Percentiles rank a stretch among this genome's conserved stretches.
These are phyloP conservation scores for Kodamaea arcana DNA, from an alignment of 1,139 yeast species.

Conservation along the genomic window DNA sequence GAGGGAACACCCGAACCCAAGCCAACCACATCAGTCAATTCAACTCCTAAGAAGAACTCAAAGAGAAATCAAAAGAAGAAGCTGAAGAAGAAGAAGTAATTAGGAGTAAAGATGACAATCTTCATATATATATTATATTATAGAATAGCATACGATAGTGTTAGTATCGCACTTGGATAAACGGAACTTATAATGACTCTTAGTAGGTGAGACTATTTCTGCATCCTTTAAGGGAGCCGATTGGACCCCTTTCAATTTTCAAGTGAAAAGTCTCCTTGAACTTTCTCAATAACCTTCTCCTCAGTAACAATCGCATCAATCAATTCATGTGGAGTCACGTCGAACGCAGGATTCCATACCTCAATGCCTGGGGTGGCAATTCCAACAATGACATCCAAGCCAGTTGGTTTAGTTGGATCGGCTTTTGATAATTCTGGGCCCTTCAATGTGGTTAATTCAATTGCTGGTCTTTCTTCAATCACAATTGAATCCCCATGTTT, in stretches of 20 bases:
- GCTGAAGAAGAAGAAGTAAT: neutral
- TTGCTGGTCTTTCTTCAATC: conserved; percentile 82
- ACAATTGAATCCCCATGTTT: conserved; percentile 66
- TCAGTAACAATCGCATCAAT: conserved; percentile 92
- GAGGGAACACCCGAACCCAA: no score
- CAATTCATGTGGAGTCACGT: conserved; percentile 77
- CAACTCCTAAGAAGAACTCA: neutral
- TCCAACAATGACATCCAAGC: conserved; percentile 44
- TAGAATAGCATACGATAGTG: no score
- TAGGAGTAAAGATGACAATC: no score
- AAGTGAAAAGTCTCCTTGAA: conserved; percentile 36
- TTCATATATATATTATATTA: no score
- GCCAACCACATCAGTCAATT: no score
- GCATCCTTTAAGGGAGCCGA: no score
- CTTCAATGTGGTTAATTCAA: conserved; percentile 71
- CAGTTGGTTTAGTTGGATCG: conserved; percentile 2
- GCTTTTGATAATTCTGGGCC: conserved; percentile 44
- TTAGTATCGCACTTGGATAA: no score
- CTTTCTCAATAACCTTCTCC: conserved; percentile 44
- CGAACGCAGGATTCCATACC: conserved; percentile 97
- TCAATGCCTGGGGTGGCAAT: conserved; percentile 81
- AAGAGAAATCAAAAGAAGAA: neutral
- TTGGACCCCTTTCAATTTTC: no score
- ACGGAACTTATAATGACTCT: no score
- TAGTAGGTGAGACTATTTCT: no score